Evolutionary conservation across 2,329 filamentous ascomycete genomes (phyloP).

Genomic region (Colletotrichum sansevieriae): DNA sequence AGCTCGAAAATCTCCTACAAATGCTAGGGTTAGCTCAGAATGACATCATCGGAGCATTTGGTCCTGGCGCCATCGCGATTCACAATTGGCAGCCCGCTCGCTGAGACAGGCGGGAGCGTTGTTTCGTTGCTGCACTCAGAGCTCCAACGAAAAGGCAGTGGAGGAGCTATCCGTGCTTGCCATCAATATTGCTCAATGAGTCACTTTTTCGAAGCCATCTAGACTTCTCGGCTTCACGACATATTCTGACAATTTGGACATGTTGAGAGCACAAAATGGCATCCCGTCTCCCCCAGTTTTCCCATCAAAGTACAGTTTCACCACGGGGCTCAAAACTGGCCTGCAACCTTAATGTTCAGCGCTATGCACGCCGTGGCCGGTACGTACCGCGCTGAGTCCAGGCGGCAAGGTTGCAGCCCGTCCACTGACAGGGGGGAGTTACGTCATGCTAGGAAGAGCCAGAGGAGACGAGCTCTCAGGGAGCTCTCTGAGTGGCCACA

Average conservation of each 20-base stretch:
- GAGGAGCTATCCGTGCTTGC: neutral
- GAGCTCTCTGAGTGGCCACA: slow-evolving; percentile 42
- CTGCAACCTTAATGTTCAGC: slow-evolving; percentile 41
- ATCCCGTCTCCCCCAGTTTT: slow-evolving; percentile 24
- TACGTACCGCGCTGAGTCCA: slow-evolving; percentile 22
- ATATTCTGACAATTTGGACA: neutral
- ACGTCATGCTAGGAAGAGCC: slow-evolving; percentile 37
- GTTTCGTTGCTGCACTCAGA: no score
- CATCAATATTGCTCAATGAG: no score
- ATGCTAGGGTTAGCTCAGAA: slow-evolving; percentile 30
- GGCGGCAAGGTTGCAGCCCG: neutral
- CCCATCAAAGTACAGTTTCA: slow-evolving; percentile 36
- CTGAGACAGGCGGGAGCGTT: slow-evolving; percentile 15
- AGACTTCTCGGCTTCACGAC: neutral
- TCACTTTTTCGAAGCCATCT: neutral
- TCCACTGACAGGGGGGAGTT: slow-evolving; percentile 32
- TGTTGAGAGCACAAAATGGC: slow-evolving; percentile 15
- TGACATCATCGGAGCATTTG: slow-evolving; percentile 45
- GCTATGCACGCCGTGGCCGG: slow-evolving; percentile 25
- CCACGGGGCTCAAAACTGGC: slow-evolving; percentile 36
- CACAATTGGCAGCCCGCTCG: neutral
- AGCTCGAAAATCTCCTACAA: neutral
- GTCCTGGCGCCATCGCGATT: slow-evolving; percentile 31
- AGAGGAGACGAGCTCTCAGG: slow-evolving; percentile 21
- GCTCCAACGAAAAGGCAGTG: neutral